Percentiles rank a stretch among this genome's conserved stretches.
phyloP scores from a whole-genome alignment of 176 grass and related monocot genomes.

The Aegilops speltoides region DNA sequence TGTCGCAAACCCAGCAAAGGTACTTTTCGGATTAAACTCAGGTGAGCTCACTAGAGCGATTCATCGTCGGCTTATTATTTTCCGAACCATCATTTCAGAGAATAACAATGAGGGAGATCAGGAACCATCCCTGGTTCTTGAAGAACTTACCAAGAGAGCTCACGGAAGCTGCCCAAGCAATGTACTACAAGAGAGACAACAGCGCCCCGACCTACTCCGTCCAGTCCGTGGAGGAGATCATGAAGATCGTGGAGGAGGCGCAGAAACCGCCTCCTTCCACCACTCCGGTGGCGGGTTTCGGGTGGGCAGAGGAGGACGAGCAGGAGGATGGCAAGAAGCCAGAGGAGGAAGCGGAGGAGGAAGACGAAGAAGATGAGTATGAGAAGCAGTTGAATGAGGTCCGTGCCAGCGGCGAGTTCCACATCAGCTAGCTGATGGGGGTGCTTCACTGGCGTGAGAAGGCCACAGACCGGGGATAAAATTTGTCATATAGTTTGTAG shows the following conservation, averaged over 20 bases:
- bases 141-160: conserved; percentile 90
- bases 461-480: conserved; percentile 12
- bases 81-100: conserved; percentile 45
- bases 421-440: conserved; percentile 32
- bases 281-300: conserved; percentile 46
- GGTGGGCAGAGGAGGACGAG: conserved; percentile 70
- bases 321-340: conserved; percentile 55
- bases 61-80: neutral
- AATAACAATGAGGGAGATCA: conserved; percentile 89
- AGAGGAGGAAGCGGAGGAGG: conserved; percentile 53
- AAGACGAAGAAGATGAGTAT: conserved; percentile 70
- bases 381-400: conserved; percentile 75
- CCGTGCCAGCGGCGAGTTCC: conserved; percentile 63
- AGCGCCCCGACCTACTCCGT: conserved; percentile 57
- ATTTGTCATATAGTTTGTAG: conserved; percentile 11
- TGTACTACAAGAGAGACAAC: conserved; percentile 78
- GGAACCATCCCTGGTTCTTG: conserved; percentile 89
- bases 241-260: conserved; percentile 73
- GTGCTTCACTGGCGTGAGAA: neutral
- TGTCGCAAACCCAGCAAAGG: conserved; percentile 69
- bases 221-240: conserved; percentile 80
- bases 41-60: neutral
- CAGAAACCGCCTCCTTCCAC: conserved; percentile 46
- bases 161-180: conserved; percentile 62
- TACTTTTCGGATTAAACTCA: conserved; percentile 13